Base-by-base conservation (phyloP, 306 rosid genomes). In the Rosa persica region DNA sequence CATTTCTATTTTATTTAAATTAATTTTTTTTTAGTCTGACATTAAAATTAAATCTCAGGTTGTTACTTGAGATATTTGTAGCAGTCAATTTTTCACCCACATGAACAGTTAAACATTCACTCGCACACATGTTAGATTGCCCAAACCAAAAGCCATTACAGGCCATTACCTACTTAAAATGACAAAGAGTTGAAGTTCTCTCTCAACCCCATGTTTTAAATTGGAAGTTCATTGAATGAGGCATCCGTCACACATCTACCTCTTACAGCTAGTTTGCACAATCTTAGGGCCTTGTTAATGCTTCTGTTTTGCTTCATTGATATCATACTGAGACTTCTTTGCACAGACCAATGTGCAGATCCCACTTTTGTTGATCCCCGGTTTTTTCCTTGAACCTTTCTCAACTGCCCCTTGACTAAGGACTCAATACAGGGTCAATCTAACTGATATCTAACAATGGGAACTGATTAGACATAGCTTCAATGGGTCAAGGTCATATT, bases 301-400 rank as follows among this genome's bases (percentile, higher is more conserved):
- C 43, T 55, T 74, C 54, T 22, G 48, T 42, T 58, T 74, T 67
- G 64, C 16, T 9, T 25, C 30, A 49, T 38, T 23, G 38, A 34
- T 20, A 7, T 30, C 49, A 48, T 36, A 16, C 7, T 16, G 51
- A 25, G 79, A 74, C n/a, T 20, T 5, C 9, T 20, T 58, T 60
- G 12, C 39, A 67, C 25, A 34, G 48, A 34, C 8, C 38, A 72
- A 58, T 43, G 17, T 20, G 66, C 20, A 42, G 64, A 81, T 78
- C 83, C 65, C 70, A 67, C 7, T 44, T 66, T 10, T 43, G 22
- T 16, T 73, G 80, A 76, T 67, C 75, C 84, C 82, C 42, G 39
- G 47, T 19, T 15, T 36, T 43, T 67, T 44, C 16, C 25, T 54
- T 76, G 72, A 78, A 61, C 27, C 77, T n/a, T 58, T 81, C 75